phyloP scores from a whole-genome alignment of 129 eudicot genomes.

The Logfia minima region DNA sequence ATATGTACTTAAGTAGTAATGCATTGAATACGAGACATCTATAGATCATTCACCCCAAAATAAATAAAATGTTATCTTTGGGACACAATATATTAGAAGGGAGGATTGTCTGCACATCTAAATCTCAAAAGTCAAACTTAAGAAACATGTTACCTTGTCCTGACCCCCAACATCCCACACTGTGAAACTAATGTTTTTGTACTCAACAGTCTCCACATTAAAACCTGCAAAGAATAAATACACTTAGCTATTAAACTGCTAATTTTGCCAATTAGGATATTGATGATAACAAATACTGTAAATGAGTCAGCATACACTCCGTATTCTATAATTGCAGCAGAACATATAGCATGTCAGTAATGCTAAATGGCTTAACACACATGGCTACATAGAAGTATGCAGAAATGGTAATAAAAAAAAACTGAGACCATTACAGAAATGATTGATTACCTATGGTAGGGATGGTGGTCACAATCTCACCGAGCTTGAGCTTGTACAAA shows the following conservation, averaged over 20 bases:
- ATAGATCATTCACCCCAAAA: neutral
- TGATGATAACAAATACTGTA: neutral
- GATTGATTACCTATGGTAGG: slow-evolving; percentile 80
- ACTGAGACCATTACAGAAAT: slow-evolving; percentile 16
- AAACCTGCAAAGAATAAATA: slow-evolving; percentile 54
- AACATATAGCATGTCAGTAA: neutral
- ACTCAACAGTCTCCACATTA: slow-evolving; percentile 97
- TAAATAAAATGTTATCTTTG: neutral
- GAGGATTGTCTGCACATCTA: neutral
- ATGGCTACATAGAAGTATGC: neutral
- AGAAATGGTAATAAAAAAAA: slow-evolving; percentile 8
- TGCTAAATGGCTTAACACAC: neutral
- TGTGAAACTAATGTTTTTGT: slow-evolving; percentile 98
- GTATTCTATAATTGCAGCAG: neutral
- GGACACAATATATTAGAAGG: neutral
- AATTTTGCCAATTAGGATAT: neutral
- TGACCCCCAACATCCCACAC: slow-evolving; percentile 99
- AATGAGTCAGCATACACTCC: slow-evolving; percentile 1
- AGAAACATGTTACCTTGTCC: slow-evolving; percentile 71
- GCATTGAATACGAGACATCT: neutral
- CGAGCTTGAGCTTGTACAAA: slow-evolving; percentile 98
- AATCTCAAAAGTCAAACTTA: neutral
- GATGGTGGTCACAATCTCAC: slow-evolving; percentile 95
- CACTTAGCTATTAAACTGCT: slow-evolving; percentile 2
- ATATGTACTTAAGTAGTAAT: slow-evolving; percentile 3